Evolutionary conservation across 2,329 filamentous ascomycete genomes (phyloP).

Genomic region (Penicillium crustosum): DNA sequence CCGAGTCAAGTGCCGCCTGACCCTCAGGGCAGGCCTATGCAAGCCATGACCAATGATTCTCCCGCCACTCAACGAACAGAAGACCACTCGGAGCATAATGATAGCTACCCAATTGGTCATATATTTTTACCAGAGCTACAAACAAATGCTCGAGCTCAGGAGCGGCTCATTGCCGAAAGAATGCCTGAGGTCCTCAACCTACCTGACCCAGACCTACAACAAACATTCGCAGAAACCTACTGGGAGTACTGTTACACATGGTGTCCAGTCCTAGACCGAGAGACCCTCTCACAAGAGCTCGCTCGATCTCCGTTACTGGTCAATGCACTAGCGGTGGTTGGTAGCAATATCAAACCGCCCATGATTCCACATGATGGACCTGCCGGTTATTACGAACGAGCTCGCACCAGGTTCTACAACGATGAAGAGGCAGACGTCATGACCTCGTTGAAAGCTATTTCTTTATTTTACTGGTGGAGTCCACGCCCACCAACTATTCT

Average conservation of each 20-base stretch:
- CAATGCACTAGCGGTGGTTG: conserved; percentile 41
- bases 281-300: conserved; percentile 33
- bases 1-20: background rate
- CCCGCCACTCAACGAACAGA: conserved; percentile 12
- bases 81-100: conserved; percentile 15
- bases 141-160: conserved; percentile 17
- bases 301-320: conserved; percentile 19
- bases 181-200: conserved; percentile 6
- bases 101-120: conserved; percentile 15
- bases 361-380: conserved; percentile 43
- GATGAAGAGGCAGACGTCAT: conserved; percentile 44
- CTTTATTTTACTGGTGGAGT: conserved; percentile 50
- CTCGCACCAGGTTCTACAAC: conserved; percentile 43
- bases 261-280: conserved; percentile 44
- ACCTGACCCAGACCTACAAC: conserved; percentile 33
- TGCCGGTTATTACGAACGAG: conserved; percentile 43
- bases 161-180: conserved; percentile 15
- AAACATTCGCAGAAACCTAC: conserved; percentile 47
- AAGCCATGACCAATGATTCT: conserved; percentile 5
- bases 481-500: conserved; percentile 40
- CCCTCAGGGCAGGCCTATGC: background rate
- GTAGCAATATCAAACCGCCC: conserved; percentile 46
- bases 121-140: conserved; percentile 17
- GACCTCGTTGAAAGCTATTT: conserved; percentile 38
- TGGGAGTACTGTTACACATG: conserved; percentile 46